Conservation (phyloP, 495 filamentous ascomycete species). For the Jackrogersella multiformis region DNA sequence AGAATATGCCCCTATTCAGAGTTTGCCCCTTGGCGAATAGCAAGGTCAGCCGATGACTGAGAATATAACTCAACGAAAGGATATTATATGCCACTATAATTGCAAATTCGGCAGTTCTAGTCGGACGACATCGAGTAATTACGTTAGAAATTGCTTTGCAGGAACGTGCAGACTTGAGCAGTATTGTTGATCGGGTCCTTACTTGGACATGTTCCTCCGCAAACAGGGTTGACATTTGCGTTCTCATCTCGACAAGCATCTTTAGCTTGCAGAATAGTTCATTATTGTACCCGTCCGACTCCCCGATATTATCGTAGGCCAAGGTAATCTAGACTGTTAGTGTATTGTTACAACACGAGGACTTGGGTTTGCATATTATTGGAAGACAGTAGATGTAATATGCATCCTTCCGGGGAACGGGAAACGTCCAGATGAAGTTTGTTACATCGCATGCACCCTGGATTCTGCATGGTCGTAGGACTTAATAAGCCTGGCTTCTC, state of each 20-base stretch:
- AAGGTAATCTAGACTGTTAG: constrained; percentile 6
- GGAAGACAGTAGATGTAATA: background rate
- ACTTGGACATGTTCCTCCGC: constrained; percentile 9
- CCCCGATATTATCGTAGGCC: background rate
- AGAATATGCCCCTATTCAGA: background rate
- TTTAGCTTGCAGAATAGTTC: background rate
- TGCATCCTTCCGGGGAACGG: constrained; percentile 25
- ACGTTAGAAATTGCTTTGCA: background rate
- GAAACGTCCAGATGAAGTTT: constrained; percentile 14
- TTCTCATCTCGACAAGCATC: background rate
- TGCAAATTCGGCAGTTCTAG: background rate
- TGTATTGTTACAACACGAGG: constrained; percentile 21
- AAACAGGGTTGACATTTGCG: background rate
- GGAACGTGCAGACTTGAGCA: constrained; percentile 1
- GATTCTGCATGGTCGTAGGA: constrained; percentile 22
- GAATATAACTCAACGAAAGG: constrained; percentile 4
- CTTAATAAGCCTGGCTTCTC: constrained; percentile 9
- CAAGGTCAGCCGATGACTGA: background rate
- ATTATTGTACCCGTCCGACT: constrained; percentile 7
- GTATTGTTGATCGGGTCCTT: constrained; percentile 24
- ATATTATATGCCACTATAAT: no score
- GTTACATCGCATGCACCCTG: background rate
- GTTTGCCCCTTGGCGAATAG: background rate
- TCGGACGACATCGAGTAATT: background rate
- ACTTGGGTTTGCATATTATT: constrained; percentile 6